Evolutionary conservation across 768 basidiomycete species (phyloP).

Genomic region (Boletus pseudopeckii): DNA sequence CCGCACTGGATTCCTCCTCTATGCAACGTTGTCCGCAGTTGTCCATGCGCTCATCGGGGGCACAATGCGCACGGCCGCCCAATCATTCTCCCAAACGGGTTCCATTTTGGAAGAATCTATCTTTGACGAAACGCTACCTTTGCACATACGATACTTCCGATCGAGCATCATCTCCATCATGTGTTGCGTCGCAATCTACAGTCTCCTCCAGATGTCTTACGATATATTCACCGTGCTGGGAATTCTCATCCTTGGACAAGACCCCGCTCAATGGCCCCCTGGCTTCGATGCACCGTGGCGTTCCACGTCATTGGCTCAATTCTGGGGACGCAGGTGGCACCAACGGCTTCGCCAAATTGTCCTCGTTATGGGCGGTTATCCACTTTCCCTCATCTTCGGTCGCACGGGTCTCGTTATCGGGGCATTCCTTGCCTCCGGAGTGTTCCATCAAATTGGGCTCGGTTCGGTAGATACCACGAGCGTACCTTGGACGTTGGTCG

Average conservation of each 20-base stretch:
- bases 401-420: conserved; percentile 48
- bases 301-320: conserved; percentile 33
- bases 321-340: conserved; percentile 40
- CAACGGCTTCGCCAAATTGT: conserved; percentile 32
- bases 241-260: conserved; percentile 21
- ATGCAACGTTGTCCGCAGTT: background rate
- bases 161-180: background rate
- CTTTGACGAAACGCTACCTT: background rate
- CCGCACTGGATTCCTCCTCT: background rate
- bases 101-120: background rate
- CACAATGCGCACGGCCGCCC: background rate
- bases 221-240: conserved; percentile 19
- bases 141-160: background rate
- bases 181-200: background rate
- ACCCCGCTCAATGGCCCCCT: conserved; percentile 32
- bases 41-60: background rate
- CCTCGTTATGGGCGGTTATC: conserved; percentile 27
- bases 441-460: conserved; percentile 46
- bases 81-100: background rate
- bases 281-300: conserved; percentile 32
- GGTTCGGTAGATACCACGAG: conserved; percentile 50
- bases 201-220: conserved; percentile 34
- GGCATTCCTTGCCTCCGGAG: conserved; percentile 52
- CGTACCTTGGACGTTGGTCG: conserved; percentile 41
- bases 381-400: conserved; percentile 40